Percentiles rank a stretch among this genome's conserved stretches.
phyloP scores from a whole-genome alignment of 1,284 basidiomycete genomes.

The Earliella scabrosa region DNA sequence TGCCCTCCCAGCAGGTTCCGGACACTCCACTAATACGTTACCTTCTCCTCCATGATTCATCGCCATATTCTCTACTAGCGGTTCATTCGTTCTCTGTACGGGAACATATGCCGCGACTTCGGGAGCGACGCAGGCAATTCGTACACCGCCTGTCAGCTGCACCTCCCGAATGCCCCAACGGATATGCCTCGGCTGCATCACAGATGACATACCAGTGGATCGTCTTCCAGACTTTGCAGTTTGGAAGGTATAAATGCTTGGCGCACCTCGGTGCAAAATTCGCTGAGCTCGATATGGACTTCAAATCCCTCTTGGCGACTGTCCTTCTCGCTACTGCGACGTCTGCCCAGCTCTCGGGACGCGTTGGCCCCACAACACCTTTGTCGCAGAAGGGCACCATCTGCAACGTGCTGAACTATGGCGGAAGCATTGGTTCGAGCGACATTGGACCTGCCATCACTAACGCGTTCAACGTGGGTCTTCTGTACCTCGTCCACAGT shows the following conservation, averaged over 20 bases:
- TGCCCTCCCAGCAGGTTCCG: neutral
- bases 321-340: slow-evolving; percentile 12
- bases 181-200: neutral
- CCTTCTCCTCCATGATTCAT: no score
- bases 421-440: slow-evolving; percentile 34
- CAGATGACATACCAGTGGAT: neutral
- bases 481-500: neutral
- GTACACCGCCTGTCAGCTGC: neutral
- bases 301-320: slow-evolving; percentile 20
- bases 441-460: slow-evolving; percentile 41
- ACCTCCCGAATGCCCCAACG: neutral
- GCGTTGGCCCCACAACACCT: slow-evolving; percentile 36
- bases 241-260: neutral
- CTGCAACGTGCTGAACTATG: slow-evolving; percentile 39
- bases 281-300: slow-evolving; percentile 11
- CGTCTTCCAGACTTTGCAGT: no score
- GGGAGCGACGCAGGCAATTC: neutral
- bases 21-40: no score
- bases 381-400: slow-evolving; percentile 31
- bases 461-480: slow-evolving; percentile 32
- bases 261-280: neutral
- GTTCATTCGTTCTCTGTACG: no score
- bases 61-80: no score
- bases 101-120: neutral
- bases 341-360: slow-evolving; percentile 33